These are phyloP conservation scores for Amanita fuliginea DNA, from an alignment of 768 basidiomycete genomes.

Conservation along the genomic window DNA sequence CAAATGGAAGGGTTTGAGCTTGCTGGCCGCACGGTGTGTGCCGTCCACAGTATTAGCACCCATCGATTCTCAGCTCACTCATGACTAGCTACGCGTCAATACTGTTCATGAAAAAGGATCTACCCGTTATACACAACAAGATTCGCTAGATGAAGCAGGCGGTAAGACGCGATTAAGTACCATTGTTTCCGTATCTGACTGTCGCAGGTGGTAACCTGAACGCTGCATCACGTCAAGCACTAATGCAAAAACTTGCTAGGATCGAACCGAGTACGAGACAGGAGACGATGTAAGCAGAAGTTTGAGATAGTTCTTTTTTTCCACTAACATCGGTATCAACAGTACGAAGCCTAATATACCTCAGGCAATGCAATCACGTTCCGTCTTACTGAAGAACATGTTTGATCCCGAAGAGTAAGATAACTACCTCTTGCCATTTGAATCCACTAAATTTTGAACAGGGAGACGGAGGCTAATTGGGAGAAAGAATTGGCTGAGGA, in stretches of 20 bases:
- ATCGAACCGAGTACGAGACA: conserved; percentile 56
- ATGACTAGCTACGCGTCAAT: conserved; percentile 67
- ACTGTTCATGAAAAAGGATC: conserved; percentile 89
- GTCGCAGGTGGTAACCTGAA: conserved; percentile 87
- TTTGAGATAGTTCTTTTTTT: neutral
- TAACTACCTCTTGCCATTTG: neutral
- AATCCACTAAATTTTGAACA: conserved; percentile 17
- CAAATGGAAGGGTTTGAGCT: conserved; percentile 99
- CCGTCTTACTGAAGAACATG: conserved; percentile 88
- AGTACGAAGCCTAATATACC: conserved; percentile 75
- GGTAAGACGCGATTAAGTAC: conserved; percentile 32
- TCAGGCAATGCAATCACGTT: conserved; percentile 81
- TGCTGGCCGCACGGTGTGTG: conserved; percentile 80
- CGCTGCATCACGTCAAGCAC: conserved; percentile 94
- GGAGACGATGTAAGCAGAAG: conserved; percentile 44
- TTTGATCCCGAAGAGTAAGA: conserved; percentile 94
- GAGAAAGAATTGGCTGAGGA: conserved; percentile 94
- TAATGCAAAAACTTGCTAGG: conserved; percentile 99
- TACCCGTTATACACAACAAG: conserved; percentile 61
- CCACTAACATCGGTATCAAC: conserved; percentile 10
- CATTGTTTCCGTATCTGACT: neutral
- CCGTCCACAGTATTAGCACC: conserved; percentile 6
- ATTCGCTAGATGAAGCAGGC: conserved; percentile 81
- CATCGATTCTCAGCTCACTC: conserved; percentile 3
- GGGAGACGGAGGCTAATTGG: conserved; percentile 95